Evolutionary conservation across 1,284 basidiomycete species (phyloP), one percentile per base, ranked within the genome.

Genomic region (Thecaphora thlaspeos): DNA sequence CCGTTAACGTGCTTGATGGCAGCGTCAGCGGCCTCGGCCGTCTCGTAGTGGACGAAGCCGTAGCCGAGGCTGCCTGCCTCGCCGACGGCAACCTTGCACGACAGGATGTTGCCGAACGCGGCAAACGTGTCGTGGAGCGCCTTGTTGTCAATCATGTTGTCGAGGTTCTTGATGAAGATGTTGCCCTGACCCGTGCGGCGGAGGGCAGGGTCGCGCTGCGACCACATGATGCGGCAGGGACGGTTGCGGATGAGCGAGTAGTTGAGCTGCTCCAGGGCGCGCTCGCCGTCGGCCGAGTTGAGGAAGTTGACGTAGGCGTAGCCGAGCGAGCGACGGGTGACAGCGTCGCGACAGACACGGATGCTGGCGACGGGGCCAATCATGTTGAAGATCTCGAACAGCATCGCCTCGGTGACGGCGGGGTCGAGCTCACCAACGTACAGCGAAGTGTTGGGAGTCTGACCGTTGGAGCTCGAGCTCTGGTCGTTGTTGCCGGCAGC

Each of bases 331-430:
- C 95, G 93, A 82, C 95, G 90, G 67, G 95, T 99, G 72, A 98
- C 94, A 70, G 95, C 94, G 82, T 99, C 95, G 80, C 95, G 92
- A 82, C 95, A 99, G 76, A 99, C 95, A 82, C 94, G 92, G 80
- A 99, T 98, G 80, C 90, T 93, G 59, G 92, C 92, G 67, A 99
- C 95, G 53, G 94, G 93, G 55, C 95, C 95, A 81, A 98, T 91
- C 91, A 98, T 95, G 81, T 94, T 96, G 85, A 99, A 99, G 80
- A 99, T 98, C 84, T 98, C 95, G 79, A 97, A 99, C 58, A 99
- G 85, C 90, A 97, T 97, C 61, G 95, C 94, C 84, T 99, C 95
- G 47, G 93, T 92, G 80, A 99, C 94, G 67, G 89, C 88, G 70
- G 89, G 87, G 82, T 98, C 95, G 72, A 99, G 88, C 83, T 99